Evolutionary conservation across 306 rosid genomes (phyloP), one percentile per base, ranked within the genome.

Genomic region (Cucurbita moschata): DNA sequence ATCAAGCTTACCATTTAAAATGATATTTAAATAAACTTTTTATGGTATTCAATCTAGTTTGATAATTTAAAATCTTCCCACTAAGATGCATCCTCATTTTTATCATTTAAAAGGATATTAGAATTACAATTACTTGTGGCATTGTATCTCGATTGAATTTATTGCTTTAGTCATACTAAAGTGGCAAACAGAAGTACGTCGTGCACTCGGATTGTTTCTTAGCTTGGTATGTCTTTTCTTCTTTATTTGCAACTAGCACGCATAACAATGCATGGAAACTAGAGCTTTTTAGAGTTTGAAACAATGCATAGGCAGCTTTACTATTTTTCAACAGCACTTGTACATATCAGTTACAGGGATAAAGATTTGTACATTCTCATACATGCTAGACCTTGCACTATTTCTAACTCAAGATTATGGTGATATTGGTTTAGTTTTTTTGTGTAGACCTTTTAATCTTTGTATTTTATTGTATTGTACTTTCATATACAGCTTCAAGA

Each of bases 401-500:
- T 69, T 69, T 69, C 15, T 10, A 21, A 47, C 47, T 50, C 8
- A 13, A 70, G 55, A 70, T 13, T 49, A 69, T 70, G 38, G 43
- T 30, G 60, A 8, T 49, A 16, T 44, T 5, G 12, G 38, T 66
- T 70, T 15, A 49, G 42, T 50, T 49, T 8, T n/a, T n/a, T 11
- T 30, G 2, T 70, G 14, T 30, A 37, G 59, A 50, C 44, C 47
- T 51, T 70, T 8, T 50, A 8, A 70, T 8, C 74, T 15, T 26
- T 35, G 74, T 8, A 30, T 70, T 50, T 12, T 69, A 12, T 69
- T 52, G 59, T 40, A 40, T 64, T 50, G 35, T 30, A 30, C 30
- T 13, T 10, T 49, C 46, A 10, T 70, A 46, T 75, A 78, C 88
- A 95, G 99, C 99, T 95, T 79, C 99, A 95, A 89, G 96, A 95